Base-by-base conservation (phyloP, 306 rosid species). In the Psophocarpus tetragonolobus region DNA sequence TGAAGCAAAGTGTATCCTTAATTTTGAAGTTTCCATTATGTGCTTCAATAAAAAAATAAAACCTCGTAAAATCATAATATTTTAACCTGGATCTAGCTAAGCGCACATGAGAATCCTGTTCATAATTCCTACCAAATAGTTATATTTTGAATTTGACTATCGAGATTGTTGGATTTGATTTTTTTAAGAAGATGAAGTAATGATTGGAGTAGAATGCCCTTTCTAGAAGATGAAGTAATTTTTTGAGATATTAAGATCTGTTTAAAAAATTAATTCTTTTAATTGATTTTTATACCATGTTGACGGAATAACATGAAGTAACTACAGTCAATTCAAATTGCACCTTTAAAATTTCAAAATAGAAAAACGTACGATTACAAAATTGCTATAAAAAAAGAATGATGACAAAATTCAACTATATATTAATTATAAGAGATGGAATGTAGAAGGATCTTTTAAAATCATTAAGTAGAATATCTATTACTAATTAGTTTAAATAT, bases 1-100 rank as follows among this genome's bases (percentile, higher is more conserved):
- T 24, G 20, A 89, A 89, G 90, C 90, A 80, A 87, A 44, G 84
- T 53, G n/a, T 60, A 84, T 56, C 23, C 89, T 84, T 84, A 18
- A 69, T 60, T 75, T 81, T 78, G 63, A 89, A 87, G 90, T 58
- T 75, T 84, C 73, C 68, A 33, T 32, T 5, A 30, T 24, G 38
- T 26, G 35, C 45, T 67, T 80, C 61, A 41, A 17, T 39, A 35
- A 62, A 61, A 27, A 54, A 41, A 17, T 39, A 35, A 62, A 61
- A 27, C 33, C 15, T 8, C 6, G 23, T 44, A 51, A 6, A 35
- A 73, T 79, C 36, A 69, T 61, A 51, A 18, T 27, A 17, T 44
- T 60, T 39, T 15, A 6, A 42, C 65, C 58, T 68, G 29, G 12
- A 45, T 71, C 26, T 63, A 33, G 3, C 73, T 69, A 68, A 77